phyloP scores from a whole-genome alignment of 805 yeast species.

The Cyberlindnera sargentensis region DNA sequence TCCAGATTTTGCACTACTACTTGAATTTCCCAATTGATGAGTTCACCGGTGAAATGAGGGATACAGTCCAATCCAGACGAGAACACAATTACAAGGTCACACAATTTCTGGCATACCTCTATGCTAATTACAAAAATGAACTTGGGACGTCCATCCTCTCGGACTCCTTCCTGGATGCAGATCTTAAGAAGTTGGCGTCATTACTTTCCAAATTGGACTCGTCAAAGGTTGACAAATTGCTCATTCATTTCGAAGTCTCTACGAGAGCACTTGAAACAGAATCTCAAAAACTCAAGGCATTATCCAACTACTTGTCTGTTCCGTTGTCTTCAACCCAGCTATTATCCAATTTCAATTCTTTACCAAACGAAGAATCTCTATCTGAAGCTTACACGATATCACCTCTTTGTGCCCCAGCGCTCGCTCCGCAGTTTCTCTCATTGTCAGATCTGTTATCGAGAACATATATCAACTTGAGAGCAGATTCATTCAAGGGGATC shows the following conservation, averaged over 20 bases:
- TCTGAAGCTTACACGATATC: not conserved
- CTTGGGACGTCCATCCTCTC: conserved; percentile 8
- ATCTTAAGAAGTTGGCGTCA: not conserved
- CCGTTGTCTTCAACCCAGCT: conserved; percentile 2
- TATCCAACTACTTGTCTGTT: not conserved
- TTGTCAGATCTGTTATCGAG: conserved; percentile 10
- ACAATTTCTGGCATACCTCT: conserved; percentile 21
- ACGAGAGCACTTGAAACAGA: not conserved
- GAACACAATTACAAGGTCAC: conserved; percentile 8
- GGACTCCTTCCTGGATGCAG: not conserved
- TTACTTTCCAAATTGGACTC: not conserved
- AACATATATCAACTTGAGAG: conserved; percentile 1
- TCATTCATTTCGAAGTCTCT: not conserved
- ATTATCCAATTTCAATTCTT: not conserved
- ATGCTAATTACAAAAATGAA: conserved; percentile 13
- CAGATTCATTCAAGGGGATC: conserved; percentile 2
- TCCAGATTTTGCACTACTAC: conserved; percentile 17
- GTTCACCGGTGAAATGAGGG: conserved; percentile 26
- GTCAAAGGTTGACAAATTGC: not conserved
- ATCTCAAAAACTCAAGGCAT: not conserved
- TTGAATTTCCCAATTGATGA: conserved; percentile 37
- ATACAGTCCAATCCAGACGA: conserved; percentile 12
- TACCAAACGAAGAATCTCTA: conserved; percentile 1
- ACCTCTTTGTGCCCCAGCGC: not conserved
- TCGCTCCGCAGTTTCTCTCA: conserved; percentile 6